Evolutionary conservation across 345 rosid species (phyloP).

Genomic region (Gossypium thurberi): DNA sequence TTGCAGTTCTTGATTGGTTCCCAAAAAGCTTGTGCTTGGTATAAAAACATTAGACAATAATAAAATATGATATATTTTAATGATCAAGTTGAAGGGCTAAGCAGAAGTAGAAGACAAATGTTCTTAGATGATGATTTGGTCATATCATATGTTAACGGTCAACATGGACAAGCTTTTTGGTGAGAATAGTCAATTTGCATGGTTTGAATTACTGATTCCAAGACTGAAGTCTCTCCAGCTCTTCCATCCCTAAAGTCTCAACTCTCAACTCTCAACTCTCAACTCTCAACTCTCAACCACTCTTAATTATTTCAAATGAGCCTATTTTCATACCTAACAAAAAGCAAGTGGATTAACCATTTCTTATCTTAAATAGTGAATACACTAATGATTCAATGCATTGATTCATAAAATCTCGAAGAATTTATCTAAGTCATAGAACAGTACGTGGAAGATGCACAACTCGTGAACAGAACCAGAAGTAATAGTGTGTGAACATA

Average conservation of each 20-base stretch:
- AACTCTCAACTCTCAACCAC: constrained; percentile 3
- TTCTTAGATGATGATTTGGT: constrained; percentile 10
- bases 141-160: not conserved
- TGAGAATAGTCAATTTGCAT: constrained; percentile 14
- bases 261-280: constrained; percentile 4
- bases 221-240: not conserved
- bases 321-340: not conserved
- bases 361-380: not conserved
- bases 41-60: too few species aligned
- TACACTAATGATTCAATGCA: not conserved
- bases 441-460: too few species aligned
- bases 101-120: not conserved
- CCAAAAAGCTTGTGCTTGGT: not conserved
- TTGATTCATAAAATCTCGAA: not conserved
- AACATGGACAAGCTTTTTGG: constrained; percentile 9
- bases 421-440: not conserved
- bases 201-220: constrained; percentile 3
- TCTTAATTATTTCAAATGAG: not conserved
- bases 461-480: not conserved
- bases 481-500: not conserved
- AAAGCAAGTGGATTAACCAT: not conserved
- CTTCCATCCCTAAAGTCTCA: not conserved
- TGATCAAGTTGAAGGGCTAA: not conserved
- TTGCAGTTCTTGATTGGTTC: constrained; percentile 10
- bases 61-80: not conserved